Conservation (phyloP, 176 grass and related monocot species). For the Cenchrus fungigraminus region DNA sequence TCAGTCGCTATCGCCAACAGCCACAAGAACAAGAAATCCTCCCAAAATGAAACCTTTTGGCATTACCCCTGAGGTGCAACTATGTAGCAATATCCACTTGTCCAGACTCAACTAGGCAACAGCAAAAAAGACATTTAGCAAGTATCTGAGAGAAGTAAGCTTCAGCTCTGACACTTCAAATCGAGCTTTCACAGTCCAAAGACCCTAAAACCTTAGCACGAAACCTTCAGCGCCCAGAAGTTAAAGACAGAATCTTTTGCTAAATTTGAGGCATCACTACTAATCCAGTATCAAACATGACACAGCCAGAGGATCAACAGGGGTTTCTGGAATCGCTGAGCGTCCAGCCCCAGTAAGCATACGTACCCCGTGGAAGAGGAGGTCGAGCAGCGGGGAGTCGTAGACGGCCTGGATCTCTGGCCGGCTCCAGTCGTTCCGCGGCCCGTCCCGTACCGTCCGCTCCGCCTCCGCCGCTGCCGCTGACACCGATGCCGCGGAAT, state of each 20-base stretch:
- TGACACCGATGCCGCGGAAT: constrained; percentile 60
- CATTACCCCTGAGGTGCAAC: not conserved
- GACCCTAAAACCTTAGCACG: too few species aligned
- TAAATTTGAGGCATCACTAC: too few species aligned
- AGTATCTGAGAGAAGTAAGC: not conserved
- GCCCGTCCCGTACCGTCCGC: constrained; percentile 69
- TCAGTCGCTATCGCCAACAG: not conserved
- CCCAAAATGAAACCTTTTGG: not conserved
- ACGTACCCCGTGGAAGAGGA: constrained; percentile 90
- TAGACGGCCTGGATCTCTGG: constrained; percentile 91
- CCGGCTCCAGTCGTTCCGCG: constrained; percentile 79
- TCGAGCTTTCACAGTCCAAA: too few species aligned
- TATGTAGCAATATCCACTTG: not conserved
- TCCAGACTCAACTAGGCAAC: not conserved
- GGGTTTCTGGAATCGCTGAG: not conserved
- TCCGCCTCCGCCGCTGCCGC: constrained; percentile 70
- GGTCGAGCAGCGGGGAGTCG: constrained; percentile 87
- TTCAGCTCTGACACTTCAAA: too few species aligned
- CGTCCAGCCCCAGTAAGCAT: not conserved
- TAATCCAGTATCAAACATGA: not conserved
- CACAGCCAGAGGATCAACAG: not conserved
- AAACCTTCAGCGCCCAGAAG: too few species aligned
- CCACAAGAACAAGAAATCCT: not conserved
- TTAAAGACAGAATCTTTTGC: too few species aligned
- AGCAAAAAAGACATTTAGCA: not conserved